These are phyloP conservation scores for Circinella umbellata DNA, from an alignment of 371 early-diverging fungal genomes.

Conservation along the genomic window DNA sequence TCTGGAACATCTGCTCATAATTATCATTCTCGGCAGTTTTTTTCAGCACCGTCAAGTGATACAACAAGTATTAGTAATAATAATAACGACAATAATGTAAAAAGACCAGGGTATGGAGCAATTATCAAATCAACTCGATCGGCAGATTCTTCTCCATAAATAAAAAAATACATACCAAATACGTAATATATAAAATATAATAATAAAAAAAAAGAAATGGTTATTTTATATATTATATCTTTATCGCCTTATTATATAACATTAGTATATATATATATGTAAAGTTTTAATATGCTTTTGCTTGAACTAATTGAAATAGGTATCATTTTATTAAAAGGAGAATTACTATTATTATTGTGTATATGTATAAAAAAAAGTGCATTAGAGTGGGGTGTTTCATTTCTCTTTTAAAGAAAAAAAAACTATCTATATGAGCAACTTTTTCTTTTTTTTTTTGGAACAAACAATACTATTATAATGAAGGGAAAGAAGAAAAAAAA, in stretches of 20 bases:
- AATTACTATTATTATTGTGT: too few species aligned
- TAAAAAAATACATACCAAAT: neutral
- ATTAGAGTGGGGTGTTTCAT: too few species aligned
- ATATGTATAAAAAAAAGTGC: too few species aligned
- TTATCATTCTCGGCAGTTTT: neutral
- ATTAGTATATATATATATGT: too few species aligned
- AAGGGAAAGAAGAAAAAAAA: conserved; percentile 6
- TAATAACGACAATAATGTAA: neutral
- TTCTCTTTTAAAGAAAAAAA: too few species aligned
- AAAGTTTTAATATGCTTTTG: neutral
- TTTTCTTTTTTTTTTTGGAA: neutral
- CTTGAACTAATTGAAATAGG: neutral
- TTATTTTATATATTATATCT: neutral
- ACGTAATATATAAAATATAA: neutral
- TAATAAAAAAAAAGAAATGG: neutral
- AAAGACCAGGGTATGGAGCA: neutral
- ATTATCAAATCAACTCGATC: neutral
- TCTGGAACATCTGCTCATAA: neutral
- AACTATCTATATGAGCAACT: too few species aligned
- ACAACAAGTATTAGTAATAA: neutral
- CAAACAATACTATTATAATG: neutral
- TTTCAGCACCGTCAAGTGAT: conserved; percentile 1
- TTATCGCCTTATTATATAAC: too few species aligned
- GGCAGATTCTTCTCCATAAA: conserved; percentile 3
- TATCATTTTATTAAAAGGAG: neutral